These are phyloP conservation scores for Goffeauzyma gilvescens DNA, from an alignment of 768 basidiomycete species.

Conservation along the genomic window DNA sequence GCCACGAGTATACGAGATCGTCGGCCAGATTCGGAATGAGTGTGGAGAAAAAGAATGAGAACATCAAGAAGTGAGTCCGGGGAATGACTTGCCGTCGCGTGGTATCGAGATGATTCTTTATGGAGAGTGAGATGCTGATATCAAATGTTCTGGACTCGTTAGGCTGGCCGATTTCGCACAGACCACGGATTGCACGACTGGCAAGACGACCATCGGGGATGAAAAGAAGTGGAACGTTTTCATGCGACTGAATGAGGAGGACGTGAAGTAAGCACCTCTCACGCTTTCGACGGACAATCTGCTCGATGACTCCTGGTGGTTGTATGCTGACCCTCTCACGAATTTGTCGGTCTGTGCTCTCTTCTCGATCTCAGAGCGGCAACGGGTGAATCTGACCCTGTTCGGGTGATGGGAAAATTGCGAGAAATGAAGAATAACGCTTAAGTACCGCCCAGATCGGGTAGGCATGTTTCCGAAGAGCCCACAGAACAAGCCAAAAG, in stretches of 20 bases:
- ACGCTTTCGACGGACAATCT: not conserved
- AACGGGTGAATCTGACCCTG: constrained; percentile 38
- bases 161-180: constrained; percentile 42
- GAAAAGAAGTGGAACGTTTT: constrained; percentile 94
- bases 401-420: constrained; percentile 51
- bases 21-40: constrained; percentile 48
- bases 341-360: too few relatives aligned
- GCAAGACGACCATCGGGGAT: constrained; percentile 71
- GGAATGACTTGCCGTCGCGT: not conserved
- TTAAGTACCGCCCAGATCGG: not conserved
- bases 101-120: too few relatives aligned
- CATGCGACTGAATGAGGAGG: constrained; percentile 52
- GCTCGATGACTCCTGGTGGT: not conserved
- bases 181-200: constrained; percentile 49
- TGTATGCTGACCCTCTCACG: not conserved
- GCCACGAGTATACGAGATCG: constrained; percentile 75
- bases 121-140: not conserved
- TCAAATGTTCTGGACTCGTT: not conserved
- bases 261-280: constrained; percentile 43
- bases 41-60: constrained; percentile 39
- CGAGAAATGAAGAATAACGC: constrained; percentile 62
- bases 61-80: constrained; percentile 36
- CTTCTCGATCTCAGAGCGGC: constrained; percentile 39
- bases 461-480: too few relatives aligned
- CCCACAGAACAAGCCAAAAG: too few relatives aligned